A percentile compares a stretch with the other conserved stretches of the same genome.
phyloP scores from a whole-genome alignment of 345 rosid species.

The Triadica sebifera region DNA sequence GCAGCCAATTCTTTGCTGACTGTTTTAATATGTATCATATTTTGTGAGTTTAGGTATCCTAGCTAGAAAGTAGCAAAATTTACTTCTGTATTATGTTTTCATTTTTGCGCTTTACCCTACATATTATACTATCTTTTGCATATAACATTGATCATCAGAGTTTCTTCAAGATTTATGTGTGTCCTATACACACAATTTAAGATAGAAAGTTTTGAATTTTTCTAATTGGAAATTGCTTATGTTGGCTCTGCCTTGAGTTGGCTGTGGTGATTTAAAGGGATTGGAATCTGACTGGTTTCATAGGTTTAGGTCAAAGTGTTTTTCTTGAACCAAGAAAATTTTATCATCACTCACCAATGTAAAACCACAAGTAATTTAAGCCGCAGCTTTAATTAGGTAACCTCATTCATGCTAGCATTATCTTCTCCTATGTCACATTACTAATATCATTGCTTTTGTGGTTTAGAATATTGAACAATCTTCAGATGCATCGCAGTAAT shows the following conservation, averaged over 20 bases:
- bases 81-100: background rate
- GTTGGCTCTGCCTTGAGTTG: background rate
- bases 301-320: background rate
- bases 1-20: background rate
- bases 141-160: background rate
- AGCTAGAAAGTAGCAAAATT: background rate
- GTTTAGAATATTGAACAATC: constrained; percentile 69
- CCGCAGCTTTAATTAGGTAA: background rate
- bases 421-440: background rate
- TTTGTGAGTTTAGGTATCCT: background rate
- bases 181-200: background rate
- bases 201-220: background rate
- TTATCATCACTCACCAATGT: background rate
- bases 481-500: constrained; percentile 72
- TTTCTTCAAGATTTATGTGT: background rate
- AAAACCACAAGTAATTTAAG: background rate
- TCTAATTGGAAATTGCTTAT: background rate
- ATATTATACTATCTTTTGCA: background rate
- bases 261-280: background rate
- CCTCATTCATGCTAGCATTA: background rate
- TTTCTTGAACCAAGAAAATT: background rate
- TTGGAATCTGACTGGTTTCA: background rate
- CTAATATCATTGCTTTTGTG: constrained; percentile 26
- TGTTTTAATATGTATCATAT: background rate
- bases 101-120: background rate